Conservation (phyloP, 2,329 filamentous ascomycete species). For the Phialophora expanda region DNA sequence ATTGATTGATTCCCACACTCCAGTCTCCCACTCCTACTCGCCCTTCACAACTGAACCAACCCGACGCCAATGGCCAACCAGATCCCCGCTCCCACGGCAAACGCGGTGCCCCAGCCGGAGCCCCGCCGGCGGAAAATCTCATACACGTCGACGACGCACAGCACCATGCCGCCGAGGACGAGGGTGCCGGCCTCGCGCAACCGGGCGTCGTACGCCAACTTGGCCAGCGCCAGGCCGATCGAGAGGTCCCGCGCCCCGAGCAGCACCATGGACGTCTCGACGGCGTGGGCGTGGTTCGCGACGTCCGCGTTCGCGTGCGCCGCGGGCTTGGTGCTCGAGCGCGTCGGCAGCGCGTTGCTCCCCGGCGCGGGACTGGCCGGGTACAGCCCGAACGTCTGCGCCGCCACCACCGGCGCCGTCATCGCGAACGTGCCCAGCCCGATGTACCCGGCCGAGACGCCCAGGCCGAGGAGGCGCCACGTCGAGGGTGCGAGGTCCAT, state of each 20-base stretch:
- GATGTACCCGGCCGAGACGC: slow-evolving; percentile 29
- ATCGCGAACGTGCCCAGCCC: slow-evolving; percentile 30
- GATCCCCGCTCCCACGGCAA: slow-evolving; percentile 22
- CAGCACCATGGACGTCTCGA: slow-evolving; percentile 27
- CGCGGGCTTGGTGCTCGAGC: neutral
- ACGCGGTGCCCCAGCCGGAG: slow-evolving; percentile 13
- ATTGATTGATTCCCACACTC: too few species aligned
- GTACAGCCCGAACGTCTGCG: slow-evolving; percentile 28
- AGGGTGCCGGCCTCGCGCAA: slow-evolving; percentile 32
- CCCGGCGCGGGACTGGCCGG: slow-evolving; percentile 2
- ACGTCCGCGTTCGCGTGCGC: slow-evolving; percentile 14
- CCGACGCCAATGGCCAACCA: slow-evolving; percentile 33
- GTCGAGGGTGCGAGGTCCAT: slow-evolving; percentile 31
- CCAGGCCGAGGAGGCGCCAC: slow-evolving; percentile 33
- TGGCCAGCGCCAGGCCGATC: slow-evolving; percentile 44
- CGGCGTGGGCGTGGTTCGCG: slow-evolving; percentile 10
- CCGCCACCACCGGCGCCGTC: slow-evolving; percentile 11
- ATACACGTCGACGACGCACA: slow-evolving; percentile 30
- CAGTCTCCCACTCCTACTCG: too few species aligned
- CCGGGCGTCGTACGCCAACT: slow-evolving; percentile 52
- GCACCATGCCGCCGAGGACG: slow-evolving; percentile 30
- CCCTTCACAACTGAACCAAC: slow-evolving; percentile 15
- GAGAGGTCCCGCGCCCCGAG: slow-evolving; percentile 33
- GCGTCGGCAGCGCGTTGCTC: slow-evolving; percentile 9
- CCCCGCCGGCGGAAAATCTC: slow-evolving; percentile 24